Evolutionary conservation across 208 protist genomes (phyloP), one percentile per base, ranked within the genome.

Genomic region (Leishmania aethiopica): DNA sequence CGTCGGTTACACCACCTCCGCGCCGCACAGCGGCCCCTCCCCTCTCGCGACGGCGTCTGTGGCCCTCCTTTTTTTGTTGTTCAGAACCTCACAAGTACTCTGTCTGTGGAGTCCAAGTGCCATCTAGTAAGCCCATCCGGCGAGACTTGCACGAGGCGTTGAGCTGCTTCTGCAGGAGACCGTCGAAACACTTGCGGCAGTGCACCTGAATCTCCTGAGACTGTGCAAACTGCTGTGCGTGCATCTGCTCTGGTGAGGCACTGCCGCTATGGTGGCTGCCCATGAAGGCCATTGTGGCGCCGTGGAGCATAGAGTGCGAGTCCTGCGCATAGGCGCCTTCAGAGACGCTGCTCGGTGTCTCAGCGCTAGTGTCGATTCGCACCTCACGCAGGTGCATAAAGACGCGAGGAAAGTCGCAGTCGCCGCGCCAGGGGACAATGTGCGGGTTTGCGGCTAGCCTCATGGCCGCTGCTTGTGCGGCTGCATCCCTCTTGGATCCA

Each of bases 391-490:
- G 80, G 74, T 97, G 95, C 35, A 77, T 86, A 78, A 97, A 97
- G 8, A 97, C 93, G 32, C 95, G 93, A 47, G 95, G 95, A 76
- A 97, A 96, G 75, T 97, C 93, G 57, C 86, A 92, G 80, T 97
- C 95, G 13, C 95, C 95, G 42, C 89, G 92, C 90, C 95, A 74
- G n/a, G 75, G 72, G 40, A 90, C 81, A 17, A 87, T 77, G 57
- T 82, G 74, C 32, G 82, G 74, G 28, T 80, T 83, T 2, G 82
- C 45, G 0, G 83, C 86, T 40, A 81, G 35, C 75, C 84, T 82
- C 75, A 80, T 47, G 60, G 79, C 74, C 25, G 85, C 78, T 25
- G 66, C 73, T 45, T 76, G 70, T 5, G 85, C 80, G 2, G 79
- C 76, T 2, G 35, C n/a, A 74, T 88, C 84, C 15, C 78, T 71